These are phyloP conservation scores for Podospora bellae-mahoneyi DNA, from an alignment of 495 filamentous ascomycete genomes.

Conservation along the genomic window DNA sequence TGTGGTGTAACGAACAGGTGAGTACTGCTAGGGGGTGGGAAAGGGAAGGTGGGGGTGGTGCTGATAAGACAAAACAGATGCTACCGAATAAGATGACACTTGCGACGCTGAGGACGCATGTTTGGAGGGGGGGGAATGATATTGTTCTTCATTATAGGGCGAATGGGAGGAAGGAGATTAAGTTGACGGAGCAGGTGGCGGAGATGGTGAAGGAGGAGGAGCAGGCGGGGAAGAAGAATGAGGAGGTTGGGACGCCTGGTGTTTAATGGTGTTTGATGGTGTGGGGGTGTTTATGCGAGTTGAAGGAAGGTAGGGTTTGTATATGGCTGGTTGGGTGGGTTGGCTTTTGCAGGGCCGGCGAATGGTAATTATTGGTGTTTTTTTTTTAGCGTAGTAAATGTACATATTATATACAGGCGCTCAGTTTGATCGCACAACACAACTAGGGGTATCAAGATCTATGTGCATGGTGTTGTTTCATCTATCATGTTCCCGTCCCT, in stretches of 20 bases:
- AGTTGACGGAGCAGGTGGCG: constrained; percentile 23
- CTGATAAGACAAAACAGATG: constrained; percentile 36
- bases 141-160: constrained; percentile 86
- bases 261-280: neutral
- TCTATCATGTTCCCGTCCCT: neutral
- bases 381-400: too few relatives aligned
- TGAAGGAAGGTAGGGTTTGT: neutral
- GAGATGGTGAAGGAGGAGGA: constrained; percentile 8
- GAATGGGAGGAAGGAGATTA: constrained; percentile 69
- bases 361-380: too few relatives aligned
- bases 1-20: constrained; percentile 91
- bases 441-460: constrained; percentile 6
- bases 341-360: too few relatives aligned
- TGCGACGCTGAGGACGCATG: constrained; percentile 79
- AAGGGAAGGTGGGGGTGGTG: constrained; percentile 6
- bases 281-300: too few relatives aligned
- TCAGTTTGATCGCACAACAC: too few relatives aligned
- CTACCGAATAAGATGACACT: constrained; percentile 74
- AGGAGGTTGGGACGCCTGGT: neutral
- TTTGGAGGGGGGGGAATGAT: constrained; percentile 91
- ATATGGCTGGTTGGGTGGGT: neutral
- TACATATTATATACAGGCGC: too few relatives aligned
- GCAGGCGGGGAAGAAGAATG: constrained; percentile 2
- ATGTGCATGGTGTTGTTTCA: neutral
- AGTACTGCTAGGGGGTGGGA: constrained; percentile 28